Evolutionary conservation across 1,139 yeast species (phyloP), one percentile per base, ranked within the genome.

Genomic region (Pichia sp.): DNA sequence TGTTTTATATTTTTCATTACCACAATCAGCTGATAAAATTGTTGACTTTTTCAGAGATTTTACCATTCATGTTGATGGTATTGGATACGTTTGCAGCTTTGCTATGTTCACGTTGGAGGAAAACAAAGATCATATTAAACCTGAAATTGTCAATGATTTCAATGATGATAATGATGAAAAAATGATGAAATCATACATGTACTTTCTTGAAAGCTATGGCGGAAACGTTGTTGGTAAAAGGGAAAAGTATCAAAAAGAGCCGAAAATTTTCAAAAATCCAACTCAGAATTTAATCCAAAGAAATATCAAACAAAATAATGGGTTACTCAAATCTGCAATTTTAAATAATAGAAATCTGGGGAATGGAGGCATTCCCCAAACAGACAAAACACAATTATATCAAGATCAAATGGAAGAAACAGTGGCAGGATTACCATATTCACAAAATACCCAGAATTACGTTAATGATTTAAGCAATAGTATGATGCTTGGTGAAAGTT

Each of bases 21-120:
- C 96, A 12, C 73, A 73, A 41, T 74, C 78, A 40, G 71, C 92
- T 20, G 90, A 87, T 30, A 71, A 78, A 32, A 83, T 92, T 37
- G 77, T 92, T 34, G 97, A 92, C 60, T 92, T 92, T 58, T 87
- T 90, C 63, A 67, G 97, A 47, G 97, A 92, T 50, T 83, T 78
- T 55, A 81, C 95, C 10, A 80, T 89, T 11, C 94, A 90, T 61
- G 87, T 90, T 40, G 97, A 90, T 65, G 97, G 97, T 0, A 68
- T 92, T 38, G 99, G 98, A 0, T 85, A 90, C 58, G 95, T 92
- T 32, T 92, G 98, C 60, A 82, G 87, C 37, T 87, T 82, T 70
- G 97, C 98, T 3, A 85, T 87, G 80, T 94, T 92, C 64, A 85
- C 86, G 55, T 78, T 82, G 51, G 84, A 82, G 53, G 76, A 78